Evolutionary conservation across 345 rosid genomes (phyloP).

Genomic region (Corchorus olitorius): DNA sequence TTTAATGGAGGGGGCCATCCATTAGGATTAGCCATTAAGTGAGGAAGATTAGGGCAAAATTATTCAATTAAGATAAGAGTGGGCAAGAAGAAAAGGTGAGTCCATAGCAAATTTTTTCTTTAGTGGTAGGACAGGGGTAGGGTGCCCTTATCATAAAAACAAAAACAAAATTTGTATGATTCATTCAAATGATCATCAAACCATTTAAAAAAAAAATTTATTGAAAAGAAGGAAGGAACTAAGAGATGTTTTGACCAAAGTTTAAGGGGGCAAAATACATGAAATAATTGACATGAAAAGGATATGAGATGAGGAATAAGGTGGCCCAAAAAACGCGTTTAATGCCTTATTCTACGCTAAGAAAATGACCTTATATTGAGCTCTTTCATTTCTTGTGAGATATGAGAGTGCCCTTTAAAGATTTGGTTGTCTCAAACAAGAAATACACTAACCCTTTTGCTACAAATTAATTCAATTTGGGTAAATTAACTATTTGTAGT

Average conservation of each 20-base stretch:
- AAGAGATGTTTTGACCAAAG: background rate
- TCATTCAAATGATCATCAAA: background rate
- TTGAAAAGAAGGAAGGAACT: background rate
- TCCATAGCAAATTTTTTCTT: background rate
- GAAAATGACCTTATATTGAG: constrained; percentile 33
- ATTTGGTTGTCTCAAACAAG: constrained; percentile 23
- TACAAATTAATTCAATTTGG: too few relatives aligned
- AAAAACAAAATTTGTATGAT: background rate
- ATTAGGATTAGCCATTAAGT: constrained; percentile 47
- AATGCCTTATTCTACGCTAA: constrained; percentile 33
- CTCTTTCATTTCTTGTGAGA: background rate
- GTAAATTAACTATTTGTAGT: too few relatives aligned
- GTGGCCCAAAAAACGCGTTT: constrained; percentile 39
- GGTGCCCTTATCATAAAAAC: constrained; percentile 32
- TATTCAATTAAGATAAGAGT: constrained; percentile 37
- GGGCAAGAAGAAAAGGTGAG: constrained; percentile 16
- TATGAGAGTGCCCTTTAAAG: constrained; percentile 24
- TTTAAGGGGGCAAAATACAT: background rate
- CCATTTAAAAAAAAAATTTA: background rate
- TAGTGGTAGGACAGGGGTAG: constrained; percentile 29
- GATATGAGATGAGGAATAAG: constrained; percentile 10
- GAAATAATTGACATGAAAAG: constrained; percentile 12
- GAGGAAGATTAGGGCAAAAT: constrained; percentile 47
- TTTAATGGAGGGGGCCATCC: constrained; percentile 53
- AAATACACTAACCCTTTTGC: constrained; percentile 19